Evolutionary conservation across 179 eudicot species (phyloP).

Genomic region (Heliamphora pulchella): DNA sequence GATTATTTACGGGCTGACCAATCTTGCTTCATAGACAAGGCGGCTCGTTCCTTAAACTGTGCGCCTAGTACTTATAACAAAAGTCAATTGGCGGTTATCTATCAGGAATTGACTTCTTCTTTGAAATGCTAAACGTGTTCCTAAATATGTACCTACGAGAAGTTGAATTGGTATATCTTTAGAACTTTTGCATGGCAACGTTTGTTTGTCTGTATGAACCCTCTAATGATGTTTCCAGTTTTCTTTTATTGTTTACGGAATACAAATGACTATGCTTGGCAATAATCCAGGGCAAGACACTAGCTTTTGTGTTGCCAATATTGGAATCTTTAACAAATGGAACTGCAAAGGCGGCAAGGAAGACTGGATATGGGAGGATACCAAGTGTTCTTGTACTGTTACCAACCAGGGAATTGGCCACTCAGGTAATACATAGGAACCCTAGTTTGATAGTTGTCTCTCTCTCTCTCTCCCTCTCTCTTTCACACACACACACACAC

Average conservation of each 20-base stretch:
- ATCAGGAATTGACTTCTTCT: not conserved
- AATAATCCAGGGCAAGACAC: conserved; percentile 72
- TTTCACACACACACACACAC: too few species aligned
- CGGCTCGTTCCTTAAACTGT: not conserved
- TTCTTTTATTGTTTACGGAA: not conserved
- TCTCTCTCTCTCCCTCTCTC: not conserved
- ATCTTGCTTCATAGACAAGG: too few species aligned
- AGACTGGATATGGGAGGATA: conserved; percentile 61
- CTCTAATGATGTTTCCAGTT: not conserved
- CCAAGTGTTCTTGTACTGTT: conserved; percentile 81
- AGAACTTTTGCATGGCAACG: not conserved
- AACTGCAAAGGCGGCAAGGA: conserved; percentile 40
- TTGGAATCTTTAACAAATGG: conserved; percentile 84
- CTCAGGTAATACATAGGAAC: conserved; percentile 44
- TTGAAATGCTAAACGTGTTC: not conserved
- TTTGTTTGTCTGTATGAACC: not conserved
- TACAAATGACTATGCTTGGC: not conserved
- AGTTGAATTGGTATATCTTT: not conserved
- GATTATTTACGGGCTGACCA: too few species aligned
- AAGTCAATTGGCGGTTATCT: not conserved
- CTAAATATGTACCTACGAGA: not conserved
- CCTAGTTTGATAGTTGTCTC: not conserved
- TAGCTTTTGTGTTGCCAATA: conserved; percentile 92
- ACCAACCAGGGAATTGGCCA: conserved; percentile 89
- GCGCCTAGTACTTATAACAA: too few species aligned